phyloP scores from a whole-genome alignment of 106 monocot genomes.

The Acanthochlamys bracteata region DNA sequence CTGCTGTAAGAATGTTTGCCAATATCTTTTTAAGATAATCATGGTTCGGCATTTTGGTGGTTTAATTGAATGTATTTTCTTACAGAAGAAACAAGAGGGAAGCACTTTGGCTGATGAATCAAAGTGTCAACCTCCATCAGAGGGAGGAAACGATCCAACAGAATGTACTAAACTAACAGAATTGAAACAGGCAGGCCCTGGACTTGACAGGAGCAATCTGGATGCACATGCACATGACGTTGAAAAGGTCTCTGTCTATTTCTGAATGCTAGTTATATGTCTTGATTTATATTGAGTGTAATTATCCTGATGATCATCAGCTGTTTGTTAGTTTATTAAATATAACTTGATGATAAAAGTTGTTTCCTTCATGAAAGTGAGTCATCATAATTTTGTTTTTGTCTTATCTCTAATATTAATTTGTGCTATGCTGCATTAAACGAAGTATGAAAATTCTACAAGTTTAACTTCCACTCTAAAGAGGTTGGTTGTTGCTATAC shows the following conservation, averaged over 20 bases:
- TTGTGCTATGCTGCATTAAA: too few relatives aligned
- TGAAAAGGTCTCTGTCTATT: slow-evolving; percentile 12
- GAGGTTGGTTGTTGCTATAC: not conserved
- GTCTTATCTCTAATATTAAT: too few relatives aligned
- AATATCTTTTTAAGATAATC: not conserved
- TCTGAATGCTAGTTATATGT: too few relatives aligned
- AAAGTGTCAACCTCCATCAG: slow-evolving; percentile 10
- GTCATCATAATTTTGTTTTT: too few relatives aligned
- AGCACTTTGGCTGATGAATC: slow-evolving; percentile 6
- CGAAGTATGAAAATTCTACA: too few relatives aligned
- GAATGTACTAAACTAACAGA: slow-evolving; percentile 4
- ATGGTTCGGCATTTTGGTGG: not conserved
- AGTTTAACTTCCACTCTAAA: too few relatives aligned
- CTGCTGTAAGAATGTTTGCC: slow-evolving; percentile 18
- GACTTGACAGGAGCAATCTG: not conserved
- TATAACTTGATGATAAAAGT: too few relatives aligned
- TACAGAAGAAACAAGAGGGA: slow-evolving; percentile 21
- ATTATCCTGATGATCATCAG: too few relatives aligned
- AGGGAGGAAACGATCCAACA: slow-evolving; percentile 8
- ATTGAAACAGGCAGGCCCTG: not conserved
- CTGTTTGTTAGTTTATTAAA: too few relatives aligned
- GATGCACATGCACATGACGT: slow-evolving; percentile 5
- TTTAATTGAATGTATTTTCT: not conserved
- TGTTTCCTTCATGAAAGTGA: too few relatives aligned
- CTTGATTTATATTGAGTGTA: too few relatives aligned